Evolutionary conservation across 2,329 filamentous ascomycete species (phyloP), one percentile per base, ranked within the genome.

Genomic region (Helicocarpus griseus): DNA sequence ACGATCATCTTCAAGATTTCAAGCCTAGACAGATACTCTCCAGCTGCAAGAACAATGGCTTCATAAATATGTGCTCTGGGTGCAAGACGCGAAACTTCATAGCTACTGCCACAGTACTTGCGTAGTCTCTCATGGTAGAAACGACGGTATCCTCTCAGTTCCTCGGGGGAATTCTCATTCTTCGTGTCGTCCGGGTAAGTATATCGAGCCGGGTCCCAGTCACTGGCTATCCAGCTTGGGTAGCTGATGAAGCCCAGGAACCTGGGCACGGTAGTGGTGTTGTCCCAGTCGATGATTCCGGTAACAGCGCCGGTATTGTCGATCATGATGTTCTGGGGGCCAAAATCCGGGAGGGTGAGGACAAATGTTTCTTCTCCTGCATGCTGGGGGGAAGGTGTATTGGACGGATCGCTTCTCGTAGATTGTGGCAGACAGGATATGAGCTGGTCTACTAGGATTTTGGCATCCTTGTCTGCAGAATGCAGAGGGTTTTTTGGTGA

Each of bases 261-360:
- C 8, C 17, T 26, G 9, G 54, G 52, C 35, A n/a, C 26, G 3
- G 39, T 53, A 6, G 13, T 13, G 4, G 45, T 31, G 28, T 38
- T 31, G 36, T 58, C 54, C 56, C 50, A 57, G 35, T 59, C 58
- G 22, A 60, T 54, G 28, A 56, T 43, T 11, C 48, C 58, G 7
- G 53, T 59, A 19, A 58, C 47, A 22, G 57, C 51, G 7, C 54
- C 56, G 2, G 52, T 38, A 11, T 57, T 44, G 38, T 60, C 51
- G 4, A 56, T 50, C n/a, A 60, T 24, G 38, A 60, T 55, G 19
- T 60, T 60, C 35, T 59, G 58, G 17, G 26, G 46, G 36, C 57
- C 50, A 49, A 55, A 52, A 26, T 58, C 56, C 9, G 38, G 43
- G 17, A 50, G 51, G 33, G 50, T 29, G 19, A 56, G 14, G 17